Percentiles rank a stretch among this genome's conserved stretches.
phyloP scores from a whole-genome alignment of 2,329 filamentous ascomycete genomes.

The Aspergillus neoniger region DNA sequence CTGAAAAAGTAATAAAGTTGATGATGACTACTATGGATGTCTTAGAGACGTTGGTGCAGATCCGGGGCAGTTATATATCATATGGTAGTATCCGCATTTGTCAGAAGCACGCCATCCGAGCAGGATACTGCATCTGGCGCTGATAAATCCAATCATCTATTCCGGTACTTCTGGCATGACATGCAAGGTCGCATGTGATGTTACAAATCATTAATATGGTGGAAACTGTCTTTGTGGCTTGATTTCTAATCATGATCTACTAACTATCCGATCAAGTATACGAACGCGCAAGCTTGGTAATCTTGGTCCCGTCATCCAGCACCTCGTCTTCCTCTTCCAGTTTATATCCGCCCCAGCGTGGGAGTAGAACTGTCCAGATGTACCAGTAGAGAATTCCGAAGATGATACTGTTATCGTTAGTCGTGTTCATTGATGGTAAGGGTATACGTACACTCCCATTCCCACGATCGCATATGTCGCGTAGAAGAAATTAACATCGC shows the following conservation, averaged over 20 bases:
- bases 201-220: neutral
- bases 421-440: constrained; percentile 21
- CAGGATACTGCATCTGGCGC: constrained; percentile 22
- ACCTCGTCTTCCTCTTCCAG: constrained; percentile 64
- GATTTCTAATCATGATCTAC: constrained; percentile 1
- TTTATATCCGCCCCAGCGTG: constrained; percentile 59
- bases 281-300: constrained; percentile 58
- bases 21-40: no score
- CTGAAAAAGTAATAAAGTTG: no score
- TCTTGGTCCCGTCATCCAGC: constrained; percentile 66
- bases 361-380: constrained; percentile 64
- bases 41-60: no score
- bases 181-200: neutral
- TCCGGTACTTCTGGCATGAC: neutral
- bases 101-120: constrained; percentile 39
- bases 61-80: neutral
- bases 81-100: constrained; percentile 25
- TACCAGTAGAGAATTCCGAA: constrained; percentile 69
- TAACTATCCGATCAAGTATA: constrained; percentile 8
- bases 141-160: constrained; percentile 31
- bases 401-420: constrained; percentile 49
- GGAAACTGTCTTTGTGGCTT: neutral
- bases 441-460: constrained; percentile 43
- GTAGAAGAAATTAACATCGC: constrained; percentile 52
- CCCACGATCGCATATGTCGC: constrained; percentile 57